Conservation (phyloP, 345 rosid genomes). For the Citropsis articulata region DNA sequence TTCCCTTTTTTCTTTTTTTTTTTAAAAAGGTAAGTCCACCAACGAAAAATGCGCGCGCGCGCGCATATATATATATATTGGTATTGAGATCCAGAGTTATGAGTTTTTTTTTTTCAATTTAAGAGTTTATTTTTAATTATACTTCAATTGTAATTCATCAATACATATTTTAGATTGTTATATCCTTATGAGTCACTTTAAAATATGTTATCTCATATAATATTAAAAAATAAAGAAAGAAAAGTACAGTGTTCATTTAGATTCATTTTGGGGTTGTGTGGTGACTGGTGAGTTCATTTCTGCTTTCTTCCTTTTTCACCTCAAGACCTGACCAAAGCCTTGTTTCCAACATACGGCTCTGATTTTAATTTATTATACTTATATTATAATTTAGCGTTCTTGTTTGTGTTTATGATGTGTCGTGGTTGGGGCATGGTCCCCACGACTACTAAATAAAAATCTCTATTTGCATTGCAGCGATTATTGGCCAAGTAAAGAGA, state of each 20-base stretch:
- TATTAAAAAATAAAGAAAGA: too few relatives aligned
- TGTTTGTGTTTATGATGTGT: constrained; percentile 15
- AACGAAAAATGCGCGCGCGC: too few relatives aligned
- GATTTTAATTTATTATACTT: background rate
- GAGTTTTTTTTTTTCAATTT: too few relatives aligned
- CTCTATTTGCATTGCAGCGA: constrained; percentile 6
- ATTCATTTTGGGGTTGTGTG: background rate
- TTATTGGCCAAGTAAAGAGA: background rate
- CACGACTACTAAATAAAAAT: constrained; percentile 1
- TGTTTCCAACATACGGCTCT: background rate
- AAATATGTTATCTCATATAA: too few relatives aligned
- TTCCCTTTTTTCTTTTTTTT: background rate
- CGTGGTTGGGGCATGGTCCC: constrained; percentile 17
- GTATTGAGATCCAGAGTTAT: too few relatives aligned
- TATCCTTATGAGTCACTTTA: too few relatives aligned
- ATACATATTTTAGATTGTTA: too few relatives aligned
- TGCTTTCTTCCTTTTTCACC: background rate
- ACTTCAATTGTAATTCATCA: too few relatives aligned
- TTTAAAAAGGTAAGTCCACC: too few relatives aligned
- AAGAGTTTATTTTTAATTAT: too few relatives aligned
- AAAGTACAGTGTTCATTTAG: background rate
- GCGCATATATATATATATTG: too few relatives aligned
- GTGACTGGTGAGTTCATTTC: constrained; percentile 5
- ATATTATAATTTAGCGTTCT: background rate
- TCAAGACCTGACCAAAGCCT: constrained; percentile 4